A percentile compares a stretch with the other conserved stretches of the same genome.
Evolutionary conservation across 2,329 filamentous ascomycete species (phyloP).

Genomic region (Alternaria gansuensis): DNA sequence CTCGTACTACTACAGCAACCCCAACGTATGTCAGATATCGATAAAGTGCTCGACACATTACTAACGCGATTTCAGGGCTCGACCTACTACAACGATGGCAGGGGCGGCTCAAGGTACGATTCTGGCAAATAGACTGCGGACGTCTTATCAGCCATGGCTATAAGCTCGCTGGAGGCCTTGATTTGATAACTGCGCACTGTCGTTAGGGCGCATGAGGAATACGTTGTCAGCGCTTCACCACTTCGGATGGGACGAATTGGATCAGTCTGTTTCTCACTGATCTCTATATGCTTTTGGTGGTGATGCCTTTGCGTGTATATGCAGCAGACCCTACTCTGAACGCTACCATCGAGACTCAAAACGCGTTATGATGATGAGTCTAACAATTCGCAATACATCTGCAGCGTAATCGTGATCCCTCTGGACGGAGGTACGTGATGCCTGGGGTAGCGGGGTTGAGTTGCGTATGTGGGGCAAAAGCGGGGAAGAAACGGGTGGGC

Average conservation of each 20-base stretch:
- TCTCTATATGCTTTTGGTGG: not conserved
- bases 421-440: not conserved
- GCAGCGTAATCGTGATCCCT: not conserved
- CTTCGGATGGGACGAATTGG: not conserved
- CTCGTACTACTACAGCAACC: constrained; percentile 55
- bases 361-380: not conserved
- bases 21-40: constrained; percentile 12
- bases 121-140: constrained; percentile 30
- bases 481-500: not conserved
- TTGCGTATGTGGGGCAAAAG: not conserved
- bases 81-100: constrained; percentile 52
- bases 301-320: not conserved
- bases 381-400: not conserved
- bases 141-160: not conserved
- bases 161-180: not conserved
- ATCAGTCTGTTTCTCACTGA: not conserved
- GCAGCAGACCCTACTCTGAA: not conserved
- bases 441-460: not conserved
- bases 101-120: constrained; percentile 44
- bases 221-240: not conserved
- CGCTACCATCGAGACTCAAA: not conserved
- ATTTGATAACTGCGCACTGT: not conserved
- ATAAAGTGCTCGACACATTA: not conserved
- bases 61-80: constrained; percentile 32
- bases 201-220: not conserved